phyloP scores from a whole-genome alignment of 2,329 filamentous ascomycete species.

The Clarireedia hainanense region DNA sequence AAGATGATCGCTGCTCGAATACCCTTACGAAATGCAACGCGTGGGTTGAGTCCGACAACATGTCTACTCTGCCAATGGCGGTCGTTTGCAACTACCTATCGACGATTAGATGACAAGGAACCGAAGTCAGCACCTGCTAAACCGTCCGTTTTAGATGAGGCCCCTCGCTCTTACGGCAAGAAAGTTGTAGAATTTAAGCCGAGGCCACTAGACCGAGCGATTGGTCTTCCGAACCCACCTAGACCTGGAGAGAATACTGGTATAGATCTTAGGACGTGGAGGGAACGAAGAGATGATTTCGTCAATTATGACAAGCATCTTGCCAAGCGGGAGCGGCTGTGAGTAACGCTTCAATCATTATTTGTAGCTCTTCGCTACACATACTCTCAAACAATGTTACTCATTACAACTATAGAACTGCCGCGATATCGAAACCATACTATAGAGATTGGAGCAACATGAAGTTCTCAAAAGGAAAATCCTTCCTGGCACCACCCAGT shows the following conservation, averaged over 20 bases:
- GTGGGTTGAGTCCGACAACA: constrained; percentile 25
- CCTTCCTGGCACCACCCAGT: constrained; percentile 77
- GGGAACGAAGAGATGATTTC: constrained; percentile 70
- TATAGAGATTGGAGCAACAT: constrained; percentile 94
- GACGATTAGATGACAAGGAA: constrained; percentile 27
- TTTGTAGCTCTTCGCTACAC: no score
- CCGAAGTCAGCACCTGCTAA: constrained; percentile 20
- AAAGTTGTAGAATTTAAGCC: constrained; percentile 48
- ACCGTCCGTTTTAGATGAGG: constrained; percentile 44
- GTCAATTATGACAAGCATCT: constrained; percentile 81
- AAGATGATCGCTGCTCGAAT: constrained; percentile 24
- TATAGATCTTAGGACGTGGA: constrained; percentile 57
- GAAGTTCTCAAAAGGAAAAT: constrained; percentile 77
- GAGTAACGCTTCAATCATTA: constrained; percentile 17
- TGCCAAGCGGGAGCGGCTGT: constrained; percentile 67
- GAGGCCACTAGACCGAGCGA: constrained; percentile 59
- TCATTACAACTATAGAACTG: constrained; percentile 43
- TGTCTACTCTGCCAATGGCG: constrained; percentile 47
- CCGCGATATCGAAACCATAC: constrained; percentile 77
- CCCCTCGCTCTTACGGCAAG: constrained; percentile 53
- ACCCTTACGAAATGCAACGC: constrained; percentile 13
- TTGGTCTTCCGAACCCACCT: constrained; percentile 72
- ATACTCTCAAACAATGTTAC: background rate
- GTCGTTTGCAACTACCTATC: constrained; percentile 39
- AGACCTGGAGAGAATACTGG: constrained; percentile 74